phyloP scores from a whole-genome alignment of 2,329 filamentous ascomycete species.

The Scytalidium sp. region DNA sequence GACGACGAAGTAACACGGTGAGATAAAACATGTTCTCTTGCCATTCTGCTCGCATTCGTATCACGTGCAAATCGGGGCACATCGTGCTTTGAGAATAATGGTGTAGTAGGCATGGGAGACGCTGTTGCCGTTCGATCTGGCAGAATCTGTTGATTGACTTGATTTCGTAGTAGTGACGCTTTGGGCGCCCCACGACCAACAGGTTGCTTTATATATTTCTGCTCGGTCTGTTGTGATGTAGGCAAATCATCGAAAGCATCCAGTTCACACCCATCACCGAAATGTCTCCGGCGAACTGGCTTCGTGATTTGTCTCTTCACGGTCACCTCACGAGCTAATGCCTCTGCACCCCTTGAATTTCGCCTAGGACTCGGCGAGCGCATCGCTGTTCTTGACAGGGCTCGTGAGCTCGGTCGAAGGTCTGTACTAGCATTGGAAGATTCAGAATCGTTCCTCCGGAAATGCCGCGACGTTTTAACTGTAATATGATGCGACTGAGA shows the following conservation, averaged over 20 bases:
- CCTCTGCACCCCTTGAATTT: constrained; percentile 39
- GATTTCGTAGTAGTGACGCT: constrained; percentile 51
- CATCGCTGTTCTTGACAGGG: constrained; percentile 55
- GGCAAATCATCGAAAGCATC: constrained; percentile 94
- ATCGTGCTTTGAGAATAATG: constrained; percentile 37
- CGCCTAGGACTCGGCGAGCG: constrained; percentile 54
- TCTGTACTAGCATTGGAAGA: constrained; percentile 57
- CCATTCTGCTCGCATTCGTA: constrained; percentile 63
- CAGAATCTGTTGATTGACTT: constrained; percentile 51
- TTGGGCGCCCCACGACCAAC: constrained; percentile 66
- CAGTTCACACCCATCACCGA: constrained; percentile 89
- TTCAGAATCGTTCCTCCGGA: constrained; percentile 83
- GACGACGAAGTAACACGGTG: constrained; percentile 52
- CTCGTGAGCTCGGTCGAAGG: constrained; percentile 52
- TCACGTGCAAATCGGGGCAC: constrained; percentile 63
- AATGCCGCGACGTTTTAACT: constrained; percentile 66
- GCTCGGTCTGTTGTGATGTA: constrained; percentile 79
- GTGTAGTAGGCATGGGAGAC: constrained; percentile 50
- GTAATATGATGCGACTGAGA: constrained; percentile 76
- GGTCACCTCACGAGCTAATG: constrained; percentile 39
- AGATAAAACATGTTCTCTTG: constrained; percentile 58
- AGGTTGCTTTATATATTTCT: constrained; percentile 78
- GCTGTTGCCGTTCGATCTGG: constrained; percentile 52
- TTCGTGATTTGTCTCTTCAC: constrained; percentile 71
- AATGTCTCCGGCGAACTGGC: constrained; percentile 68